Base-by-base conservation (phyloP, 1,284 basidiomycete species). In the Rhodotorula sp. region DNA sequence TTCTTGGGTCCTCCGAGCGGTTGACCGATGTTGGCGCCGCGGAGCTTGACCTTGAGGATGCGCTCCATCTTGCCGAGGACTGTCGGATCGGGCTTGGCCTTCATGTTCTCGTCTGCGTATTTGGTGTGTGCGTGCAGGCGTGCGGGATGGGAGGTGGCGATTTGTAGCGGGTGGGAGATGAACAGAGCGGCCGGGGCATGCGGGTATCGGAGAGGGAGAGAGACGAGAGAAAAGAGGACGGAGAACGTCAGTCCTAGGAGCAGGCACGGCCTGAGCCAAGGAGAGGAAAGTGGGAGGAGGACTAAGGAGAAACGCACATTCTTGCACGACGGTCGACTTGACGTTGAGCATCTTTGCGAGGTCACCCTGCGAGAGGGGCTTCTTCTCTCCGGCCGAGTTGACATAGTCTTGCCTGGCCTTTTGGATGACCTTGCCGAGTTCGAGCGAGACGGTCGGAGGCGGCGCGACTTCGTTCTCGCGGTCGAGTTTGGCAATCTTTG, bases 401-500 rank as follows among this genome's bases (percentile, higher is more conserved):
- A 88, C 85, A 78, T 88, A 85, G 44, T 87, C 90, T 83, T 88
- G 85, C 64, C 95, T 89, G 37, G 89, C 91, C 33, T 86, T 85
- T 78, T 90, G 88, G 77, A 99, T 95, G 76, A 90, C 91, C 82
- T 90, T 91, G 77, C 93, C 93, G 68, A 95, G 91, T 51, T 85
- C 85, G 45, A 88, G 84, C 4, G 85, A 83, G 75, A 99, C 85
- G 82, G 95, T 96, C 74, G 90, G 80, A 57, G 95, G 96, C 14
- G 96, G 94, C 15, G 94, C 91, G 30, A 97, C 95, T 79, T 97
- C 95, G 82, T 98, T 96, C 78, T 96, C 92, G 68, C 91, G 87
- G 82, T 95, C 94, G 58, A 96, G 88, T 80, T 95, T 95, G 49
- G 91, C 93, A 80, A 95, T 94, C 71, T 87, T 87, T 81, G 93